Base-by-base conservation (phyloP, 2,329 filamentous ascomycete species). In the Colletotrichum sp. region DNA sequence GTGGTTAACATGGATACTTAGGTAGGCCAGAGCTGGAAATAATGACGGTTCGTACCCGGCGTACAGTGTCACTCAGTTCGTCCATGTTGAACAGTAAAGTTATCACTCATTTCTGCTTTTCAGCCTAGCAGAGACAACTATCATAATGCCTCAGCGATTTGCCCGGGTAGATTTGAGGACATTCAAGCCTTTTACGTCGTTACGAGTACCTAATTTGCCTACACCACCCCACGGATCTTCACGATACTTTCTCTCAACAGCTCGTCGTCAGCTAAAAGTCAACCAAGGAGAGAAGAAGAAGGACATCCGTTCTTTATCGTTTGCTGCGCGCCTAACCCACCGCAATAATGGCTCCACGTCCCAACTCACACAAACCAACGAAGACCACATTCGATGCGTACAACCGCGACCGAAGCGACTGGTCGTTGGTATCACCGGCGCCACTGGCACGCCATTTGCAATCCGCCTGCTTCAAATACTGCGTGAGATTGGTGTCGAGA, bases 371-470 rank as follows among this genome's bases (percentile, higher is more conserved):
- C 13, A 2, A 8, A 2, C 55, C 55, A 19, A 25, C 25, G 8
- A 59, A 29, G 13, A 59, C 15, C 9, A 27, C 22, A 19, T 19
- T 59, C 15, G 55, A 27, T 29, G 25, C 6, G 3, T 19, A 16
- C 25, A 25, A 16, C 55, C 25, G 16, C 32, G 61, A 64, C 16
- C 61, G 83, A 59, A 29, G 8, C 55, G 55, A 29, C 16, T 59
- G 25, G 55, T 90, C 3, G 83, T 89, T 6, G 88, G 83, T n/a
- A 86, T 90, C 63, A 89, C 88, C 2, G 88, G 88, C 5, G 88
- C 88, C 2, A 90, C 88, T 0, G 88, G 88, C 4, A 82, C 87
- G 3, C 78, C 84, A 4, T 82, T 86, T 6, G 88, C 83, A 2
- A 87, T 89, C 72, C 84, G 84, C 15, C 78, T 85, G 0, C 85